Conservation (phyloP, 345 rosid species). For the Pistacia vera region DNA sequence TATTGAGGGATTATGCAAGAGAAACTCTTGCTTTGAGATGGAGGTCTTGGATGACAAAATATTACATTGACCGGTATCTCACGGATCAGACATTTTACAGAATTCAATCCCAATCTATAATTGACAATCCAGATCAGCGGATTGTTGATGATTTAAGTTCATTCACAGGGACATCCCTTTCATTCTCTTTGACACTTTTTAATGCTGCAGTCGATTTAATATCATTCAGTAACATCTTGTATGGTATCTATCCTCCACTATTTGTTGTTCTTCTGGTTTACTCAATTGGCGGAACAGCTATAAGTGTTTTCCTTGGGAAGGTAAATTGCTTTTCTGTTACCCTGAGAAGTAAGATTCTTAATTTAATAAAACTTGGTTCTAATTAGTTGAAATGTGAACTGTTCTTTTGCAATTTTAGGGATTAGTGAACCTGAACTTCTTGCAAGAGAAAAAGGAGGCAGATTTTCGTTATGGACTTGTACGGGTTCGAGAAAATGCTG, state of each 20-base stretch:
- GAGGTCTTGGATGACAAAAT: slow-evolving; percentile 97
- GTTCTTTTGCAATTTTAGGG: slow-evolving; percentile 53
- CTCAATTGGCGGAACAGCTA: slow-evolving; percentile 85
- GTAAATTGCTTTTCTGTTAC: slow-evolving; percentile 31
- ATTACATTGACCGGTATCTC: slow-evolving; percentile 84
- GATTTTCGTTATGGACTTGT: slow-evolving; percentile 97
- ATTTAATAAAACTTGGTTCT: not conserved
- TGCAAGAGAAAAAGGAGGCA: slow-evolving; percentile 98
- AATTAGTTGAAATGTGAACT: slow-evolving; percentile 8
- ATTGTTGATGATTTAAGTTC: slow-evolving; percentile 89
- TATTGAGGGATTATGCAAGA: slow-evolving; percentile 86
- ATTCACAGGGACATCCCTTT: slow-evolving; percentile 83
- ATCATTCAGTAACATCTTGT: slow-evolving; percentile 93
- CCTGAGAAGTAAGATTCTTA: not conserved
- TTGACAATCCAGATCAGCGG: slow-evolving; percentile 97
- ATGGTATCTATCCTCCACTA: slow-evolving; percentile 87
- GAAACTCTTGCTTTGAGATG: slow-evolving; percentile 84
- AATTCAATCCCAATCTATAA: slow-evolving; percentile 88
- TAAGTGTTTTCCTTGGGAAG: slow-evolving; percentile 87
- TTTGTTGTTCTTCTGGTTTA: slow-evolving; percentile 78
- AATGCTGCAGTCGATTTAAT: slow-evolving; percentile 88
- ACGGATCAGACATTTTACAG: slow-evolving; percentile 77
- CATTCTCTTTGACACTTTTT: slow-evolving; percentile 82
- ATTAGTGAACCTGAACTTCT: slow-evolving; percentile 82
- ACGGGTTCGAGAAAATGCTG: slow-evolving; percentile 96